Conservation (phyloP, 2,329 filamentous ascomycete species). For the Diplodia intermedia region DNA sequence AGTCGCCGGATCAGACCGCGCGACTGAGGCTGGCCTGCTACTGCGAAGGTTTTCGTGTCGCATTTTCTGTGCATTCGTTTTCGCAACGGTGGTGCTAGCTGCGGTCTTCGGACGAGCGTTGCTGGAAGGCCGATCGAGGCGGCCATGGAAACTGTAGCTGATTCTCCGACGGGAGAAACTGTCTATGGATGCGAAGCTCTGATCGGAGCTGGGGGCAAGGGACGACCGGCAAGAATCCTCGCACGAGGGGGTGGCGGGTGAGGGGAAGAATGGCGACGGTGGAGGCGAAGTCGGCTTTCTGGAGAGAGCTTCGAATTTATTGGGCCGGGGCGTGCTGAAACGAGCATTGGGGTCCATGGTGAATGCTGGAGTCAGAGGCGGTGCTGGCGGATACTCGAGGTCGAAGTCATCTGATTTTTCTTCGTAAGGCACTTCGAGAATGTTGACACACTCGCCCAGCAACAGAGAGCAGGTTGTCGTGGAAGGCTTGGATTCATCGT, state of each 20-base stretch:
- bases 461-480: conserved; percentile 85
- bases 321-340: conserved; percentile 68
- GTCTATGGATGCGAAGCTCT: background rate
- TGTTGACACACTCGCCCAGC: conserved; percentile 86
- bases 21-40: conserved; percentile 5
- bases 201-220: background rate
- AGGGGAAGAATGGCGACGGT: conserved; percentile 22
- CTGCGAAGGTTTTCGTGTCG: conserved; percentile 6
- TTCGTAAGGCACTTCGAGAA: conserved; percentile 79
- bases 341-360: conserved; percentile 75
- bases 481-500: conserved; percentile 73
- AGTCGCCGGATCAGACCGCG: conserved; percentile 2
- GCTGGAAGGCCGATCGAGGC: background rate
- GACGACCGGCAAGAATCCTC: conserved; percentile 10
- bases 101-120: conserved; percentile 1
- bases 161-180: background rate
- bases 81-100: background rate
- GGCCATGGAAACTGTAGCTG: conserved; percentile 11
- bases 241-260: conserved; percentile 26
- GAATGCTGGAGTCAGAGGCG: conserved; percentile 61
- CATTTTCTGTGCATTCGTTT: background rate
- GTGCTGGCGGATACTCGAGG: background rate
- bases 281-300: conserved; percentile 19
- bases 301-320: conserved; percentile 31
- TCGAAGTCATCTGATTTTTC: conserved; percentile 14